phyloP scores from a whole-genome alignment of 2,329 filamentous ascomycete species.

The Aspergillus neoniger region DNA sequence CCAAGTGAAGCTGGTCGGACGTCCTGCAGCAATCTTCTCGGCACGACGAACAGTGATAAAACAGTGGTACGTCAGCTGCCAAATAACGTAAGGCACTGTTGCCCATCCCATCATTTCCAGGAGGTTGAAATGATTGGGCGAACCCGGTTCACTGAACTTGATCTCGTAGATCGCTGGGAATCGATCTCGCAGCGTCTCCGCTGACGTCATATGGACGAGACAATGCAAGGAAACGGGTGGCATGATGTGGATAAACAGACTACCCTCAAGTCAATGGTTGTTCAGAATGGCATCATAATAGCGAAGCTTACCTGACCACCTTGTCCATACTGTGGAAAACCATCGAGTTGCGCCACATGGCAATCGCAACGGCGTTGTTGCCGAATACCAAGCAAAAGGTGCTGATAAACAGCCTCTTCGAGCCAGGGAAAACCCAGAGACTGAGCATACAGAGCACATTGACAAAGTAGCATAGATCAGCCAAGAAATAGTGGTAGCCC shows the following conservation, averaged over 20 bases:
- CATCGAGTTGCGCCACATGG: slow-evolving; percentile 98
- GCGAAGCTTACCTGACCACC: slow-evolving; percentile 68
- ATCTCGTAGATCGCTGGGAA: slow-evolving; percentile 88
- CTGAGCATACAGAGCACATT: slow-evolving; percentile 80
- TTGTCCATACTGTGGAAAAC: slow-evolving; percentile 99
- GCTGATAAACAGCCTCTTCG: slow-evolving; percentile 87
- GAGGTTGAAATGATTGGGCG: slow-evolving; percentile 76
- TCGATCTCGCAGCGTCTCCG: slow-evolving; percentile 63
- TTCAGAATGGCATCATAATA: background rate
- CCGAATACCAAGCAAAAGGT: slow-evolving; percentile 91
- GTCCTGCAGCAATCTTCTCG: slow-evolving; percentile 92
- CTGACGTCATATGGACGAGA: slow-evolving; percentile 77
- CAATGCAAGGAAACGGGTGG: slow-evolving; percentile 92
- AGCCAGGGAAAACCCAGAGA: slow-evolving; percentile 87
- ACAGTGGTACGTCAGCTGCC: slow-evolving; percentile 92
- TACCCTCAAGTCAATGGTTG: slow-evolving; percentile 31
- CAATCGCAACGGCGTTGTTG: slow-evolving; percentile 96
- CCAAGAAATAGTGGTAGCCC: slow-evolving; percentile 95
- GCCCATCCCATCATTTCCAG: slow-evolving; percentile 91
- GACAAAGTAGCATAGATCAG: slow-evolving; percentile 97
- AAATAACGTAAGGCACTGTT: slow-evolving; percentile 85
- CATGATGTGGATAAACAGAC: slow-evolving; percentile 99
- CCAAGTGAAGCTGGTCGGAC: slow-evolving; percentile 97
- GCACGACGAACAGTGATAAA: slow-evolving; percentile 93
- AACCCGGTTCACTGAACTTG: slow-evolving; percentile 67